Evolutionary conservation across 169 alveolate genomes (phyloP), one percentile per base, ranked within the genome.

Genomic region (Plasmodium billcollinsi): DNA sequence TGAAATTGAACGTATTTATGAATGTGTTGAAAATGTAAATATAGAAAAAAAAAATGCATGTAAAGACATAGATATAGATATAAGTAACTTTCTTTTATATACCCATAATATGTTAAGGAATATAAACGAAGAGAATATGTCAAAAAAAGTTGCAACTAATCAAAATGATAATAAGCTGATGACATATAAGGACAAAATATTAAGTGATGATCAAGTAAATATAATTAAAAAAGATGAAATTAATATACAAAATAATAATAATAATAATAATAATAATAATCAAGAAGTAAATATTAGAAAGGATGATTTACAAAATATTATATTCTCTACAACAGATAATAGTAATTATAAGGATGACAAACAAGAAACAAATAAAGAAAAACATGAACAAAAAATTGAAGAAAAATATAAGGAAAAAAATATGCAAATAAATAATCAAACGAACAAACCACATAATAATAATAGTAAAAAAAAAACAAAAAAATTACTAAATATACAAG

Each of bases 401-500:
- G 69, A 59, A 9, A 8, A 15, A n/a, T 11, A 20, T 20, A 21
- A 61, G 0, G 43, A 18, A 20, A 4, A 1, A 6, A 61, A 6
- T 4, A 21, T 0, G 1, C 14, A 14, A 3, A 61, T 2, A 20
- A 18, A 20, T 61, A 61, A 20, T 61, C 66, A 75, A 9, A 12
- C 52, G 4, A 18, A 20, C 12, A 21, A 33, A 20, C 15, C 20
- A n/a, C 54, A 24, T 4, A 56, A 43, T 62, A 63, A 29, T 26
- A 43, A 20, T 50, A 9, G 5, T 3, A 14, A 54, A 43, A 58
- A 47, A 26, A 78, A 78, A 71, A 59, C 50, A 9, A 24, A 66
- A 6, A 45, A 65, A 33, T 14, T 21, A 2, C 49, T 78, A 47
- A 58, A 78, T 54, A 94, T 94, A 88, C 95, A 89, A 83, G 98